Conservation (phyloP, 179 eudicot genomes). For the Vitellaria paradoxa region DNA sequence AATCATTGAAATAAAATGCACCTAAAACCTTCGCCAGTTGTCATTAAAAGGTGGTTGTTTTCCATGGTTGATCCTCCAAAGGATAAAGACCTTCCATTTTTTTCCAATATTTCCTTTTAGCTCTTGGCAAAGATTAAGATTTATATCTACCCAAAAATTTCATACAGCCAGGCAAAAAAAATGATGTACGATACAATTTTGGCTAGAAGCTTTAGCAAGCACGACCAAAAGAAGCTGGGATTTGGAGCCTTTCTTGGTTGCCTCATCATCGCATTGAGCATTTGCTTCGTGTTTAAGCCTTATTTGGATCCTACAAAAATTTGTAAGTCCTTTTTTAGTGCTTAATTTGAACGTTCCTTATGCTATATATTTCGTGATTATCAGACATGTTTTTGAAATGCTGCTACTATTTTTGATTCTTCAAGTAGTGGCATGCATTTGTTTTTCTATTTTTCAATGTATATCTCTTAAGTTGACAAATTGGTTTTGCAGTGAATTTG, state of each 20-base stretch:
- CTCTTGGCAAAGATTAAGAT: background rate
- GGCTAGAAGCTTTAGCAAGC: conserved; percentile 23
- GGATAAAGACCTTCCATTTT: background rate
- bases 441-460: background rate
- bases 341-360: background rate
- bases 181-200: conserved; percentile 21
- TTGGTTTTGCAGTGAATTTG: conserved; percentile 31
- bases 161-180: background rate
- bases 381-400: no score
- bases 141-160: no score
- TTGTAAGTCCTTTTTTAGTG: conserved; percentile 19
- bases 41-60: background rate
- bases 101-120: background rate
- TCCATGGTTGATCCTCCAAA: background rate
- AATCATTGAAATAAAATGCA: conserved; percentile 4
- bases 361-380: background rate
- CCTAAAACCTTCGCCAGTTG: conserved; percentile 8
- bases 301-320: conserved; percentile 16
- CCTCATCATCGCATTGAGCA: conserved; percentile 17
- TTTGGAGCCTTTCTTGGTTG: conserved; percentile 21
- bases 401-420: no score
- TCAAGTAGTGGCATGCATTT: no score
- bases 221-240: conserved; percentile 23
- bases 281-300: conserved; percentile 27
- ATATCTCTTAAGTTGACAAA: background rate